These are phyloP conservation scores for Dipodascopsis tothii DNA, from an alignment of 805 yeast genomes.

Conservation along the genomic window DNA sequence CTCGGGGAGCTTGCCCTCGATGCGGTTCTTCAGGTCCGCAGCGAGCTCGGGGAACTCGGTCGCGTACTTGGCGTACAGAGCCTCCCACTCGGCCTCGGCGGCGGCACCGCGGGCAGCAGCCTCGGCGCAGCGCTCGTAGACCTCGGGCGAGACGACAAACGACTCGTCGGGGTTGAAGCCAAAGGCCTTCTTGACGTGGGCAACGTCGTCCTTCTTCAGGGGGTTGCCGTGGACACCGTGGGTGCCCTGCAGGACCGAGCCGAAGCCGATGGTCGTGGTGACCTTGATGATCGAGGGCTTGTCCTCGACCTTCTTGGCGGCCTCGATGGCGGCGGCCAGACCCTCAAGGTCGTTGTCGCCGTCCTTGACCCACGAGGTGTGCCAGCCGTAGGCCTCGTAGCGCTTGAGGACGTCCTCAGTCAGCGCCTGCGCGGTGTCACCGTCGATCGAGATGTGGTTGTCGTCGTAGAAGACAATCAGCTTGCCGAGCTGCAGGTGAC, in stretches of 20 bases:
- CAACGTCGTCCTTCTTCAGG: conserved; percentile 84
- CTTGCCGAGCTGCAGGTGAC: conserved; percentile 88
- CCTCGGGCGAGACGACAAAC: conserved; percentile 77
- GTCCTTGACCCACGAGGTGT: conserved; percentile 63
- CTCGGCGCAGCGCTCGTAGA: conserved; percentile 57
- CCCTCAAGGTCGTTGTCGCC: conserved; percentile 75
- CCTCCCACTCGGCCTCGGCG: conserved; percentile 70
- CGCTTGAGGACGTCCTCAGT: conserved; percentile 84
- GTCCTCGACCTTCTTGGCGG: conserved; percentile 67
- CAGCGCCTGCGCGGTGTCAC: conserved; percentile 81
- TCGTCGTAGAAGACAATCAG: conserved; percentile 94
- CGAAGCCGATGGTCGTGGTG: conserved; percentile 88
- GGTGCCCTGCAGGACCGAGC: conserved; percentile 78
- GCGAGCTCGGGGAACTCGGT: conserved; percentile 69
- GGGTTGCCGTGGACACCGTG: conserved; percentile 96
- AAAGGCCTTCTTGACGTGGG: conserved; percentile 70
- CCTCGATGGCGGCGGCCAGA: conserved; percentile 64
- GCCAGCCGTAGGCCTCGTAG: conserved; percentile 93
- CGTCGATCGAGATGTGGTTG: conserved; percentile 94
- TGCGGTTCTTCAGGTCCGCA: conserved; percentile 73
- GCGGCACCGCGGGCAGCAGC: conserved; percentile 54
- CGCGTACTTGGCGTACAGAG: conserved; percentile 52
- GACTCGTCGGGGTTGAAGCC: conserved; percentile 83
- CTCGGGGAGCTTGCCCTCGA: conserved; percentile 67
- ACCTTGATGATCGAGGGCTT: conserved; percentile 88